Base-by-base conservation (phyloP, 148 eudicot species). In the Diospyros lotus region DNA sequence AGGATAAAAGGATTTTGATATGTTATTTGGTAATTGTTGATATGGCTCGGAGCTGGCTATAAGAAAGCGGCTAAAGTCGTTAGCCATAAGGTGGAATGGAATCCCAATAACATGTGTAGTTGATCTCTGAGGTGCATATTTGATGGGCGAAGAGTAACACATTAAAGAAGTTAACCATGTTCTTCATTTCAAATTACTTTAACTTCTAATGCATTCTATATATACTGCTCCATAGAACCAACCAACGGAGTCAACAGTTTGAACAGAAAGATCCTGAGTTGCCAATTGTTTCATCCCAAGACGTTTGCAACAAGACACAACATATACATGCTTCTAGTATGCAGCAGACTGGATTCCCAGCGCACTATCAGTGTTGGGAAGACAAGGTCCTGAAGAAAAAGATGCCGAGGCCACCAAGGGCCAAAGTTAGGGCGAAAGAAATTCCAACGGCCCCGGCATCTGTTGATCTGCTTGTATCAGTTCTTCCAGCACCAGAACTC, bases 381-480 rank as follows among this genome's bases (percentile, higher is more conserved):
- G 91, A 63, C 61, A 87, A 38, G 51, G 77, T 66, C 62, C 75
- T 82, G 78, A 83, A 81, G 78, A 92, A 67, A 62, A 90, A 64
- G 62, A 92, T 45, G 43, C 98, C 96, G 44, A 93, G 64, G 64
- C 91, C 83, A 40, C 90, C 88, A 15, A 90, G 60, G 28, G 92
- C 91, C 73, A 94, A 74, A 61, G 91, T 82, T 10, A 85, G 59
- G 64, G 88, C 75, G 13, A 89, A 12, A 71, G 96, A 90, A 63
- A 82, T 51, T 11, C 70, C 88, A 54, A 87, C 51, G 39, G 89
- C 80, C 59, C 76, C 89, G 1, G 81, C 67, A 17, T 85, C 87
- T 43, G 69, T 61, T 46, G 66, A 64, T 61, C 80, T 75, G 39
- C 68, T 72, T 17, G 82, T 74, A 10, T 82, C 82, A 1, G 82